Evolutionary conservation across 208 protist genomes (phyloP).

Genomic region (Leishmania lainsoni): DNA sequence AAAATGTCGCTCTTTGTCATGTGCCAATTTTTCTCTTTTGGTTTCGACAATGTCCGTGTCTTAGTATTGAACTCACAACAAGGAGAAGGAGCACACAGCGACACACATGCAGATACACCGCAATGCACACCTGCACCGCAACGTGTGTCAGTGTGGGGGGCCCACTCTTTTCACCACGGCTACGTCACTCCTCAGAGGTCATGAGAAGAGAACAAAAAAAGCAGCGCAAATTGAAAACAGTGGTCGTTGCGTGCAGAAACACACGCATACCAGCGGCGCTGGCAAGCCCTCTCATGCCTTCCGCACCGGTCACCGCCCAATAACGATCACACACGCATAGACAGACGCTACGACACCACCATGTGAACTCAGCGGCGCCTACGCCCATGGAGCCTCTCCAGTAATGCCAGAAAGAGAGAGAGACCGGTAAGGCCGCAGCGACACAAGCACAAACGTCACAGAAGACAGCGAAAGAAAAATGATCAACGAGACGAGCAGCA

Average conservation of each 20-base stretch:
- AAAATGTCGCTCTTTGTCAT: background rate
- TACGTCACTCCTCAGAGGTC: background rate
- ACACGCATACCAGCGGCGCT: background rate
- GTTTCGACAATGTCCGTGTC: background rate
- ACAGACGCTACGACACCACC: background rate
- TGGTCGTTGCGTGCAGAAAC: background rate
- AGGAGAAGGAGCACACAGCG: background rate
- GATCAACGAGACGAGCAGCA: background rate
- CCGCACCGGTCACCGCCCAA: background rate
- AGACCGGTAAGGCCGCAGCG: background rate
- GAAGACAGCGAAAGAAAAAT: background rate
- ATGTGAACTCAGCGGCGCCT: background rate
- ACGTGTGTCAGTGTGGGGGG: background rate
- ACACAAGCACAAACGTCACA: background rate
- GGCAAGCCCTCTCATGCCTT: background rate
- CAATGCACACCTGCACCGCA: background rate
- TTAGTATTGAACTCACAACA: background rate
- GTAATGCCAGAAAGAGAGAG: background rate
- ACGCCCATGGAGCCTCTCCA: background rate
- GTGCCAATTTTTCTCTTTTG: background rate
- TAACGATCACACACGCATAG: background rate
- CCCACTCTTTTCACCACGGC: background rate
- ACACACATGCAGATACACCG: background rate
- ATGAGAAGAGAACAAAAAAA: background rate
- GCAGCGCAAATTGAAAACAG: background rate